phyloP scores from a whole-genome alignment of 75 land plant genomes.

The Cunninghamia lanceolata region DNA sequence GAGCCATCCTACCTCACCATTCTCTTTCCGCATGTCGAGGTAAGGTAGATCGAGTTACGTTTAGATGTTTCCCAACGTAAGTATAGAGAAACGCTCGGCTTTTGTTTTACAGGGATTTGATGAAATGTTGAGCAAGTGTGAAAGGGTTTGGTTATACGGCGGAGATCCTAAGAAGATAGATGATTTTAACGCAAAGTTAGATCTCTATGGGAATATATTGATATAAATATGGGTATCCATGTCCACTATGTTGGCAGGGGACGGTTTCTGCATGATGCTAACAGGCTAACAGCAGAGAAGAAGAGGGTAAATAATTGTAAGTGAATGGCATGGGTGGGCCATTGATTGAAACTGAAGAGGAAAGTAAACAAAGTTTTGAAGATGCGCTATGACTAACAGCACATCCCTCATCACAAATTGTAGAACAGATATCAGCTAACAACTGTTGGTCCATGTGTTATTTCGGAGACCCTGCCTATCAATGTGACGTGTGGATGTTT shows the following conservation, averaged over 20 bases:
- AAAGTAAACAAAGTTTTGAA: neutral
- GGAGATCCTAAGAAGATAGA: neutral
- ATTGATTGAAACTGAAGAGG: too few relatives aligned
- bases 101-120: neutral
- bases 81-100: neutral
- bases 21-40: neutral
- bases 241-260: neutral
- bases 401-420: neutral
- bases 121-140: neutral
- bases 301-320: too few relatives aligned
- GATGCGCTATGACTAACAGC: neutral
- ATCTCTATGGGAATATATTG: neutral
- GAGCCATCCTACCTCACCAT: neutral
- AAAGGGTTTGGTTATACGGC: neutral
- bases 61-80: neutral
- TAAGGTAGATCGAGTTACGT: neutral
- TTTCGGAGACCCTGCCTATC: neutral
- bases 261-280: neutral
- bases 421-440: neutral
- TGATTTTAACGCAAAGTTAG: neutral
- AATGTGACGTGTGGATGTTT: neutral
- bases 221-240: neutral
- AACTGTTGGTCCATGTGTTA: neutral
- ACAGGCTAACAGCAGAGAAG: neutral
- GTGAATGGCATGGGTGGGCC: too few relatives aligned